A percentile compares a stretch with the other conserved stretches of the same genome.
Evolutionary conservation across 257 asterid genomes (phyloP).

Genomic region (Leptodermis oblonga): DNA sequence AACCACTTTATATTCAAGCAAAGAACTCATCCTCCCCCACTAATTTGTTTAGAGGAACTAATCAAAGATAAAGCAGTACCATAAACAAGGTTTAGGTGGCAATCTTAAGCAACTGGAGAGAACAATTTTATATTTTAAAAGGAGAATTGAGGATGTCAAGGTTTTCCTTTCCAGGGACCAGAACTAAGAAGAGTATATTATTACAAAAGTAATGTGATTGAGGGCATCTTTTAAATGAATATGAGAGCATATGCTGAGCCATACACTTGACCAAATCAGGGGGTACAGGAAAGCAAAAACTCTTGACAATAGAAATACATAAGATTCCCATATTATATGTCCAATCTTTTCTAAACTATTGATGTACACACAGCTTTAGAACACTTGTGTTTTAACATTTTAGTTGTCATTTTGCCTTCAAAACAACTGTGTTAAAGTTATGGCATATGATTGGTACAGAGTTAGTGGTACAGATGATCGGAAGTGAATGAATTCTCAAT

Average conservation of each 20-base stretch:
- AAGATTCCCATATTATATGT: background rate
- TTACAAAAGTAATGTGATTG: slow-evolving; percentile 11
- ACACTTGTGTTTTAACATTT: background rate
- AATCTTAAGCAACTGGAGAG: background rate
- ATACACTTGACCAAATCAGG: slow-evolving; percentile 29
- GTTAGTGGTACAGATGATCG: no score
- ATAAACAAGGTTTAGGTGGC: slow-evolving; percentile 5
- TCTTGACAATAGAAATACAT: background rate
- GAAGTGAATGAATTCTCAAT: no score
- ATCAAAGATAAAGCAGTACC: background rate
- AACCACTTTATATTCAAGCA: background rate
- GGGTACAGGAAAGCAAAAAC: slow-evolving; percentile 11
- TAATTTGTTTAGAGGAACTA: background rate
- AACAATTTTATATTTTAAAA: background rate
- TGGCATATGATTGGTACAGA: no score
- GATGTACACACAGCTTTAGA: background rate
- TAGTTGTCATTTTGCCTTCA: no score
- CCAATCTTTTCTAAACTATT: background rate
- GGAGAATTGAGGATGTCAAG: background rate
- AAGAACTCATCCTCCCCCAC: slow-evolving; percentile 4
- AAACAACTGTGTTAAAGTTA: no score
- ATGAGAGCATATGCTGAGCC: slow-evolving; percentile 19
- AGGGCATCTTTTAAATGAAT: slow-evolving; percentile 21
- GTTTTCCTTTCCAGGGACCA: background rate
- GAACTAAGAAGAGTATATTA: background rate